A percentile compares a stretch with the other conserved stretches of the same genome.
Evolutionary conservation across 2,329 filamentous ascomycete species (phyloP).

Genomic region (Trichoderma pleuroti): DNA sequence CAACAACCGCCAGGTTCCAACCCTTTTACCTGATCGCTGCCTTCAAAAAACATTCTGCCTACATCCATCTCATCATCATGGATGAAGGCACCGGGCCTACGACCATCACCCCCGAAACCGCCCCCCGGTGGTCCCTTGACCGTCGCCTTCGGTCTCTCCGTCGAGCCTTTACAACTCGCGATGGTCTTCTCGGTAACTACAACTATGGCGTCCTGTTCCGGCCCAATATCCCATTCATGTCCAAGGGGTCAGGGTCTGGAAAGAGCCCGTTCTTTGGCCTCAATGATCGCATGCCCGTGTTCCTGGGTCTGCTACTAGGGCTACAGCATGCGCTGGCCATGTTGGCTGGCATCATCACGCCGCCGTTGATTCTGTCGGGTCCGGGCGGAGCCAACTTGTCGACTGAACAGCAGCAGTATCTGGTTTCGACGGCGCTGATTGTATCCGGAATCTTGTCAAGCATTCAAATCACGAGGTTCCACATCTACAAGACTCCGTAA

Average conservation of each 20-base stretch:
- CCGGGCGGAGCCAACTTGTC: conserved; percentile 61
- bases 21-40: conserved; percentile 14
- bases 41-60: background rate
- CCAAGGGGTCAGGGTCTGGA: conserved; percentile 32
- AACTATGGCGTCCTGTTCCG: conserved; percentile 88
- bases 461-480: conserved; percentile 75
- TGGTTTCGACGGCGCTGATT: conserved; percentile 75
- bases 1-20: conserved; percentile 27
- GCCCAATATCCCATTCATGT: conserved; percentile 79
- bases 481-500: conserved; percentile 62
- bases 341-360: conserved; percentile 72
- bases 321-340: conserved; percentile 78
- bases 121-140: conserved; percentile 31
- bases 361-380: conserved; percentile 67
- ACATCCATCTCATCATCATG: conserved; percentile 36
- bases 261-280: conserved; percentile 82
- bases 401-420: conserved; percentile 63
- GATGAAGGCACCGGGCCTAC: conserved; percentile 55
- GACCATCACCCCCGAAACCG: conserved; percentile 43
- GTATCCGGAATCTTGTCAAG: conserved; percentile 72
- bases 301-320: conserved; percentile 70
- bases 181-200: conserved; percentile 80
- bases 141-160: conserved; percentile 27
- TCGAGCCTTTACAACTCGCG: conserved; percentile 51
- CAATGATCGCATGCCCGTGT: conserved; percentile 71